Base-by-base conservation (phyloP, 306 rosid species). In the Cicer chorassanicum region DNA sequence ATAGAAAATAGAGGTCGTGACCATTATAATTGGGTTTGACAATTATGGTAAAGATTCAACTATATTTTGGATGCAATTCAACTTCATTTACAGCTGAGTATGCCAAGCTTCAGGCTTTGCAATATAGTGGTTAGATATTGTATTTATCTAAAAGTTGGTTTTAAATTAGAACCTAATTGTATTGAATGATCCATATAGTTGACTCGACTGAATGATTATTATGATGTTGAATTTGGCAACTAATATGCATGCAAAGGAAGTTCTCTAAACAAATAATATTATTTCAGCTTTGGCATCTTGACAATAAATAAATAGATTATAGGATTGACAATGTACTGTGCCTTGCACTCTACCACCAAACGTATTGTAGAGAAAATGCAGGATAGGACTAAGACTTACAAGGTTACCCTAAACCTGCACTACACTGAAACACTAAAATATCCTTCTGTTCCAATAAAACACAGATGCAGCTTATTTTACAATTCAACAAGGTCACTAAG, bases 361-460 rank as follows among this genome's bases (percentile, higher is more conserved):
- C 2, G 61, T 49, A 8, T 7, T 7, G 59, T 44, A 59, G 6
- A 39, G 6, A 54, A 51, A 45, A 64, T 42, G 59, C 43, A 65
- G 68, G 51, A 72, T 64, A 53, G 11, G 41, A 36, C 38, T 16
- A 54, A 34, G 43, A 71, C 54, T 42, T 42, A 19, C 1, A 29
- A 41, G 15, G 51, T 60, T 14, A 51, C 56, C 51, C 44, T 11
- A 66, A 4, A 1, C 60, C 49, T n/a, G 55, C 39, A 56, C 8
- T 39, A 65, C 57, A 67, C 36, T 45, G 40, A 48, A 80, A 66
- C 71, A 66, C 9, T 48, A 59, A 36, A 46, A 10, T 65, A 50
- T 39, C 64, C 41, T 39, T 14, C 40, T 56, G 34, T 57, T 56
- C 24, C 19, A 7, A 55, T 12, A 74, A 43, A 74, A 7, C 16